Base-by-base conservation (phyloP, 306 rosid species). In the Vachellia pachyceras region DNA sequence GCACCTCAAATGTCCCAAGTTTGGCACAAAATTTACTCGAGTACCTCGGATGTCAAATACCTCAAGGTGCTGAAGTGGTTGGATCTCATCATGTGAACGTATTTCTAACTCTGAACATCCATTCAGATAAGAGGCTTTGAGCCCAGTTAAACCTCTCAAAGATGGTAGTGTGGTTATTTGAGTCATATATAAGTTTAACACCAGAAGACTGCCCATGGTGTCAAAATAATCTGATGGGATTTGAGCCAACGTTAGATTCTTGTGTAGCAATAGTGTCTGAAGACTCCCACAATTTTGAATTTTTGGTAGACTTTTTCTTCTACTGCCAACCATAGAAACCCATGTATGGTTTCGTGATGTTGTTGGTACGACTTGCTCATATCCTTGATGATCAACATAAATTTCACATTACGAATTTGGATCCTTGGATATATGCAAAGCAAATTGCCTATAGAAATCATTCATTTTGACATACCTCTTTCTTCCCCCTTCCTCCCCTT, bases 381-480 rank as follows among this genome's bases (percentile, higher is more conserved):
- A 36, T 33, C 20, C 60, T 12, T 73, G 36, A 1, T 3, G 10
- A 2, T 37, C 12, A 1, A 80, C 60, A 33, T 29, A 73, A 49
- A 5, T 10, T 8, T 55, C 50, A 5, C 20, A 49, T 7, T 23
- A 36, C 3, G 44, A 7, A 22, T 50, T 6, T 35, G 57, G 1
- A 15, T 40, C 14, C 20, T 60, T 10, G 64, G n/a, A 71, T 15
- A 79, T 71, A 13, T 71, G 12, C 2, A 71, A 29, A 11, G 83
- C 83, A 25, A 71, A 20, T n/a, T 60, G 57, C 7, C 77, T 23
- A 3, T 35, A 5, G 0, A 50, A 50, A 57, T 72, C 35, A 42
- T 44, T 79, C 78, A 79, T 71, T 37, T 8, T 44, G 1, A 79
- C 78, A 60, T 60, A 39, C n/a, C n/a, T n/a, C n/a, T n/a, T n/a